Evolutionary conservation across 495 filamentous ascomycete genomes (phyloP), one percentile per base, ranked within the genome.

Genomic region (Sordaria brevicollis): DNA sequence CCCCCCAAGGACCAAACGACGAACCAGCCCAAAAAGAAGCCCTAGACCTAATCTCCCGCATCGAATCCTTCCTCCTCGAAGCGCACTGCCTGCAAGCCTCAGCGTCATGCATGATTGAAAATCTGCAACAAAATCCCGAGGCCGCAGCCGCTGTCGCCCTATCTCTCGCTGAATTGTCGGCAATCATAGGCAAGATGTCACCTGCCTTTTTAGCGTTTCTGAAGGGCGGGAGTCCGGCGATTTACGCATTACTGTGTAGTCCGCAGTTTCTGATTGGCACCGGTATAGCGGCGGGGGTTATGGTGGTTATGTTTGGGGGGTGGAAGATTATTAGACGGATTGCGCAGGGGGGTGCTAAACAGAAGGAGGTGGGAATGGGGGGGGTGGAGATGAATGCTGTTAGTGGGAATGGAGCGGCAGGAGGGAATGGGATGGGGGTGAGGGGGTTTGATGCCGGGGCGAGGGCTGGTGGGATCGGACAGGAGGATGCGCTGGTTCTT

Each of bases 301-400:
- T 93, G 0, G 88, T 99, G 5, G 90, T 99, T 73, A 93, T 95
- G 81, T 89, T 99, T 67, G 95, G 95, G 43, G 95, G 95, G 15
- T 97, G 92, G 86, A 97, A 95, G 83, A 97, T 99, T 75, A 89
- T 99, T 81, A 96, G 97, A 83, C 89, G 89, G 74, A 90, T 97
- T 72, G 68, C 80, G 73, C 77, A 81, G 71, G 70, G 75, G 65
- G 75, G 76, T 36, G 76, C 76, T 2, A 81, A 82, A 70, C 83
- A 84, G 35, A 83, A 85, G 68, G 83, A 83, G 34, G 81, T 86
- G 76, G 81, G 90, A 65, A 86, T 80, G 73, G 86, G 80, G 78
- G 81, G 90, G 65, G 86, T 80, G 73, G 86, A 80, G 78, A 86
- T 74, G 81, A 84, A 78, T 77, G 80, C 54, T 35, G 54, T 68